These are phyloP conservation scores for Lentinula sp. DNA, from an alignment of 768 basidiomycete genomes.

Conservation along the genomic window DNA sequence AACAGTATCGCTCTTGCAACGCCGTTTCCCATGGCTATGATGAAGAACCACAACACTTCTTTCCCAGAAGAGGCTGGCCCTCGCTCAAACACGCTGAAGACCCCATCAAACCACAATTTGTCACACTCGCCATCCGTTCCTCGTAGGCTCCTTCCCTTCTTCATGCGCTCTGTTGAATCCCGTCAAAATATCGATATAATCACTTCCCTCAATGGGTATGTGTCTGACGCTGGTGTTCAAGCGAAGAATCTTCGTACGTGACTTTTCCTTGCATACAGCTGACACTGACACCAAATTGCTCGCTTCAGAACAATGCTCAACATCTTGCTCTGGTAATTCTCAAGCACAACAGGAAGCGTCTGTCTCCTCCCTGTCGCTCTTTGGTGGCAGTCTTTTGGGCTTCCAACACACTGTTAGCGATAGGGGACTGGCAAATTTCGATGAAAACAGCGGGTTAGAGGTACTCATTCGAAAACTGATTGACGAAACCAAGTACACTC, in stretches of 20 bases:
- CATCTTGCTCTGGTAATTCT: neutral
- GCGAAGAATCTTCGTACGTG: neutral
- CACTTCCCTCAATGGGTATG: neutral
- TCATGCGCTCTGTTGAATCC: neutral
- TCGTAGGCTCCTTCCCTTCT: neutral
- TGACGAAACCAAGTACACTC: conserved; percentile 40
- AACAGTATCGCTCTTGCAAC: conserved; percentile 23
- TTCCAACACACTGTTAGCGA: conserved; percentile 29
- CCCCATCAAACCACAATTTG: neutral
- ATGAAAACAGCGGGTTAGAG: conserved; percentile 36
- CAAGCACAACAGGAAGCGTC: neutral
- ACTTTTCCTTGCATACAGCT: too few species aligned
- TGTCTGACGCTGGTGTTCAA: neutral
- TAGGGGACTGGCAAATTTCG: conserved; percentile 49
- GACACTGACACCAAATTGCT: neutral
- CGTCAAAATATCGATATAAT: neutral
- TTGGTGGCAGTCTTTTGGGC: conserved; percentile 22
- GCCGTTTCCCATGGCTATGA: conserved; percentile 19
- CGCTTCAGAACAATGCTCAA: neutral
- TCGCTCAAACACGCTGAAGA: neutral
- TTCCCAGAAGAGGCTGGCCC: conserved; percentile 5
- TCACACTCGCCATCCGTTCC: neutral
- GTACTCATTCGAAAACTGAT: conserved; percentile 41
- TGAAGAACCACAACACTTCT: conserved; percentile 15
- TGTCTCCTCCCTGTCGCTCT: conserved; percentile 11